These are phyloP conservation scores for Myriangium duriaei DNA, from an alignment of 2,329 filamentous ascomycete genomes.

Conservation along the genomic window DNA sequence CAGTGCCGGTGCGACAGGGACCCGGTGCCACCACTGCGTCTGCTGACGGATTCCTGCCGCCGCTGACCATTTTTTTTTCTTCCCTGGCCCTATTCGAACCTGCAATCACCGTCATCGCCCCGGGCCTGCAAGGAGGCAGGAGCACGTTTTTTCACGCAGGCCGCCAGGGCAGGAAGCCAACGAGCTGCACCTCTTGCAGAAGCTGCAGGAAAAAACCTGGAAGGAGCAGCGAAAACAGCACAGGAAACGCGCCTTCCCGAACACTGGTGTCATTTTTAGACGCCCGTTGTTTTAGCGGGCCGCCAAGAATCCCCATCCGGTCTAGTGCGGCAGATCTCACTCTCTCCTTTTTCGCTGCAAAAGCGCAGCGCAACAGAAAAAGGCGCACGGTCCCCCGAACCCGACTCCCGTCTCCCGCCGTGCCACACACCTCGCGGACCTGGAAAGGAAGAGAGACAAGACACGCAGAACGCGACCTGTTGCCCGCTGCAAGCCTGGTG, in stretches of 20 bases:
- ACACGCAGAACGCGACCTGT: background rate
- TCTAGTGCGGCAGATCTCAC: slow-evolving; percentile 9
- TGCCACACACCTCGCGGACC: background rate
- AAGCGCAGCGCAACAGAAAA: background rate
- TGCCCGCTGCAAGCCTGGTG: background rate
- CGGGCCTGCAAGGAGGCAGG: background rate
- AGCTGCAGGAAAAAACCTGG: background rate
- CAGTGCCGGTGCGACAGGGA: too few relatives aligned
- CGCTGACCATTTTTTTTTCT: too few relatives aligned
- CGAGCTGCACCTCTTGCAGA: too few relatives aligned
- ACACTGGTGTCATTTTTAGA: slow-evolving; percentile 12
- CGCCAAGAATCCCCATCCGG: slow-evolving; percentile 2
- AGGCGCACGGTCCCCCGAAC: slow-evolving; percentile 2
- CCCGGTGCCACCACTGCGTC: too few relatives aligned
- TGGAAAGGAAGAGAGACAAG: background rate
- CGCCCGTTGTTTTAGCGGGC: slow-evolving; percentile 9
- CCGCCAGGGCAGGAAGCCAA: too few relatives aligned
- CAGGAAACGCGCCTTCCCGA: slow-evolving; percentile 14
- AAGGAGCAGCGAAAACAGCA: background rate
- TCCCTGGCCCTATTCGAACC: too few relatives aligned
- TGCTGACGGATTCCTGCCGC: too few relatives aligned
- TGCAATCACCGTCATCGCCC: background rate
- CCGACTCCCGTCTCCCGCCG: background rate
- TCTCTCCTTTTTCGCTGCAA: slow-evolving; percentile 8
- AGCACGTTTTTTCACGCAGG: too few relatives aligned